phyloP scores from a whole-genome alignment of 176 grass and related monocot genomes.

The Coix lacrymajobi region DNA sequence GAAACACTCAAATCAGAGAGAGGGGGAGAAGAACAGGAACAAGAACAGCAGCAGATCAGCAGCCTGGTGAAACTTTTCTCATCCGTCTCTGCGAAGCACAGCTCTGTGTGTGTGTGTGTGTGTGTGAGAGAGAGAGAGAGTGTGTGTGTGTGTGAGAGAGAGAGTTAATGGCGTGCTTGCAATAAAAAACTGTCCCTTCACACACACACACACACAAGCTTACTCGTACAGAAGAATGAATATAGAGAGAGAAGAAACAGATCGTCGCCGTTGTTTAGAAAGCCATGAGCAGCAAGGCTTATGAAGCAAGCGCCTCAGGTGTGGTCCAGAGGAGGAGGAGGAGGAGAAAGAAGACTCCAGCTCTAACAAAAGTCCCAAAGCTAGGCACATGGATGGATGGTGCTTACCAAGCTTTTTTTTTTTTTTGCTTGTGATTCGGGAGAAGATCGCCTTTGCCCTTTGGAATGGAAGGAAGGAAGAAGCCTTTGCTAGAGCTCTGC shows the following conservation, averaged over 20 bases:
- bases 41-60: neutral
- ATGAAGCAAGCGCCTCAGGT: neutral
- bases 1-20: conserved; percentile 37
- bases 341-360: too few relatives aligned
- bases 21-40: neutral
- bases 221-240: neutral
- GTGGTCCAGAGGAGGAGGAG: neutral
- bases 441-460: too few relatives aligned
- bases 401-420: too few relatives aligned
- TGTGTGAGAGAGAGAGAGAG: neutral
- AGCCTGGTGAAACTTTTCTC: neutral
- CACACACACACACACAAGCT: neutral
- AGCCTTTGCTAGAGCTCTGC: too few relatives aligned
- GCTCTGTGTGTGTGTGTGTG: neutral
- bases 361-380: too few relatives aligned
- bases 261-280: too few relatives aligned
- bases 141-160: neutral
- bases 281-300: too few relatives aligned
- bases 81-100: neutral
- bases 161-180: neutral
- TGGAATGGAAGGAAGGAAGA: too few relatives aligned
- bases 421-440: too few relatives aligned
- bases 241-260: too few relatives aligned
- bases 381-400: too few relatives aligned
- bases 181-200: neutral